These are phyloP conservation scores for Venturia effusa DNA, from an alignment of 2,329 filamentous ascomycete species.

Conservation along the genomic window DNA sequence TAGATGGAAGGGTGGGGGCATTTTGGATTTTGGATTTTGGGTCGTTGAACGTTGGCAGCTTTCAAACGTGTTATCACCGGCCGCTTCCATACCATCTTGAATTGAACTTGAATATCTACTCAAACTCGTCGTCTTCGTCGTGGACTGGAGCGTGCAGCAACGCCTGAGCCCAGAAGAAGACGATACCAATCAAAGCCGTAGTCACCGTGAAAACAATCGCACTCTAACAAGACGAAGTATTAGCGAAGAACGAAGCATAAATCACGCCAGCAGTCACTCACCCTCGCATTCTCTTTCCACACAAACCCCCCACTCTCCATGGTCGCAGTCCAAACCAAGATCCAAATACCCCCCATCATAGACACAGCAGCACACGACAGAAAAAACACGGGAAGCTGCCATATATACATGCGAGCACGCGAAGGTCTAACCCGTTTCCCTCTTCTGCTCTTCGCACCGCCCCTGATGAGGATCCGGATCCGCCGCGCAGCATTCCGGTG, in stretches of 20 bases:
- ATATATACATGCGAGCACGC: constrained; percentile 23
- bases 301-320: constrained; percentile 16
- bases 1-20: too few species aligned
- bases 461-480: constrained; percentile 26
- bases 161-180: constrained; percentile 1
- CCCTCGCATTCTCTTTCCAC: constrained; percentile 25
- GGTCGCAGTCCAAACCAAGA: constrained; percentile 28
- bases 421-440: constrained; percentile 16
- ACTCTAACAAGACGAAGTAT: background rate
- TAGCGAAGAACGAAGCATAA: background rate
- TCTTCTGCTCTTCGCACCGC: constrained; percentile 17
- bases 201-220: background rate
- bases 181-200: background rate
- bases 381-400: constrained; percentile 29
- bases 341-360: constrained; percentile 29
- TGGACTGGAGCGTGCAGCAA: background rate
- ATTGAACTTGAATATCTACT: background rate
- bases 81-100: background rate
- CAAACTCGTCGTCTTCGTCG: background rate
- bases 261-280: constrained; percentile 7
- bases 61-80: too few species aligned
- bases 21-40: too few species aligned
- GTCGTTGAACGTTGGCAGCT: too few species aligned
- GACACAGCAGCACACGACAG: constrained; percentile 23
- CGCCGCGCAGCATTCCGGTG: constrained; percentile 27